A percentile compares a stretch with the other conserved stretches of the same genome.
Evolutionary conservation across 2,329 filamentous ascomycete species (phyloP).

Genomic region (Penicillium sp.): DNA sequence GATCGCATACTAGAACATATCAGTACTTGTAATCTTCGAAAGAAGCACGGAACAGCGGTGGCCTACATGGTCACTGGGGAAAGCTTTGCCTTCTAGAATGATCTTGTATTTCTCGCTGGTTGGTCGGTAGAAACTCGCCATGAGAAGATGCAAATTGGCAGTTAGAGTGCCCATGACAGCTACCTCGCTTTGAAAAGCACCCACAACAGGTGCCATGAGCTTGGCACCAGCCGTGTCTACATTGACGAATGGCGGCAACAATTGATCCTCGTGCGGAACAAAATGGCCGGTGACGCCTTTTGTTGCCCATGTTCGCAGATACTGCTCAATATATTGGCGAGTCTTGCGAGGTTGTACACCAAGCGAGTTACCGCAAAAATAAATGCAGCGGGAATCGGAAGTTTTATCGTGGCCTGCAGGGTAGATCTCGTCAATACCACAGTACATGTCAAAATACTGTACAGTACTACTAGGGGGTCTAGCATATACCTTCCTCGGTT

Average conservation of each 20-base stretch:
- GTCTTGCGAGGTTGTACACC: constrained; percentile 78
- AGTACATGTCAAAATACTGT: neutral
- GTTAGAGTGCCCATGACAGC: constrained; percentile 89
- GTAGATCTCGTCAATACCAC: neutral
- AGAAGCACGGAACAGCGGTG: neutral
- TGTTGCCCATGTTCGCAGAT: constrained; percentile 81
- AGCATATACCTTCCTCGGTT: constrained; percentile 31
- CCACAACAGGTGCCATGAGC: constrained; percentile 74
- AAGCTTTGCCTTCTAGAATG: constrained; percentile 86
- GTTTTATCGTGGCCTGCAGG: constrained; percentile 30
- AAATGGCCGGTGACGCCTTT: constrained; percentile 89
- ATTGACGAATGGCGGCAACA: constrained; percentile 74
- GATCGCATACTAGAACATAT: constrained; percentile 68
- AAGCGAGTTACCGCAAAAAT: constrained; percentile 89
- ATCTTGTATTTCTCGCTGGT: constrained; percentile 72
- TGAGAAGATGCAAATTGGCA: constrained; percentile 76
- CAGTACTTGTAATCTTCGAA: constrained; percentile 8
- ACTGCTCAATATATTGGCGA: constrained; percentile 67
- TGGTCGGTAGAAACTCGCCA: constrained; percentile 83
- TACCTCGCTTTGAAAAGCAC: constrained; percentile 72
- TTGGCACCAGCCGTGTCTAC: constrained; percentile 75
- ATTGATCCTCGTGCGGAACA: constrained; percentile 67
- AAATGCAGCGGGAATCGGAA: constrained; percentile 62
- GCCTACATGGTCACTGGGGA: constrained; percentile 80
- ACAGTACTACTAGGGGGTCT: neutral